Evolutionary conservation across 192 early-diverging fungal genomes (phyloP).

Genomic region (Entomortierella lignicola): DNA sequence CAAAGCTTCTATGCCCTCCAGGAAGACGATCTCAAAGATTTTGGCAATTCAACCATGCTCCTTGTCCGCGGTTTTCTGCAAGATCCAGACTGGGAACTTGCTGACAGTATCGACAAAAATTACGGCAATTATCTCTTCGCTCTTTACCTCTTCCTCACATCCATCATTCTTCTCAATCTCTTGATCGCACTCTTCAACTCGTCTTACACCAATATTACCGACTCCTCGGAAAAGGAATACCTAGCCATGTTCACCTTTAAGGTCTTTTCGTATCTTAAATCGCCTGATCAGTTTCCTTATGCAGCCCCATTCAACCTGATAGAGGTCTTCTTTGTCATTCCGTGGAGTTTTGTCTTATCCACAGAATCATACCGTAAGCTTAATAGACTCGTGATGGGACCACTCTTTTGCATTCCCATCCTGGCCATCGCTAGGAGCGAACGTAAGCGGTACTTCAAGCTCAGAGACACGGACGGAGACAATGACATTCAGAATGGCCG

Average conservation of each 20-base stretch:
- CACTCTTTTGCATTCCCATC: constrained; percentile 30
- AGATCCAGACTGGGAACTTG: constrained; percentile 51
- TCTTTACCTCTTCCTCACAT: constrained; percentile 53
- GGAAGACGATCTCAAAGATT: constrained; percentile 10
- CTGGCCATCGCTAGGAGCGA: constrained; percentile 27
- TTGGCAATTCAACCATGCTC: constrained; percentile 18
- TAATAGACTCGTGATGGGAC: constrained; percentile 30
- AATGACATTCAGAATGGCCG: constrained; percentile 30
- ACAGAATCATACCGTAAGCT: constrained; percentile 14
- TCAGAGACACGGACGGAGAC: constrained; percentile 24
- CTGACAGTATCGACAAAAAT: not conserved
- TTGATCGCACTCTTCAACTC: constrained; percentile 58
- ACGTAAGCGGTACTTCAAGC: constrained; percentile 30
- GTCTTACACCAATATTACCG: constrained; percentile 57
- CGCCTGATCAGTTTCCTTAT: constrained; percentile 53
- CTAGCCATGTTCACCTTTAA: constrained; percentile 53
- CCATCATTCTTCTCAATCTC: constrained; percentile 53
- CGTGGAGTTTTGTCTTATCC: constrained; percentile 25
- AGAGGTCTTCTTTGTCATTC: constrained; percentile 55
- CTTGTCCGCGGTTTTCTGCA: constrained; percentile 52
- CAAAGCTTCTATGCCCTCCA: constrained; percentile 51
- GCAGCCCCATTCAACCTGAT: constrained; percentile 55
- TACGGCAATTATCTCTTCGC: constrained; percentile 48
- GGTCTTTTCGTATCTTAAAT: constrained; percentile 54
- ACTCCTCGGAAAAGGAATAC: constrained; percentile 51